phyloP scores from a whole-genome alignment of 2,329 filamentous ascomycete species.

The Zasmidium angulare region DNA sequence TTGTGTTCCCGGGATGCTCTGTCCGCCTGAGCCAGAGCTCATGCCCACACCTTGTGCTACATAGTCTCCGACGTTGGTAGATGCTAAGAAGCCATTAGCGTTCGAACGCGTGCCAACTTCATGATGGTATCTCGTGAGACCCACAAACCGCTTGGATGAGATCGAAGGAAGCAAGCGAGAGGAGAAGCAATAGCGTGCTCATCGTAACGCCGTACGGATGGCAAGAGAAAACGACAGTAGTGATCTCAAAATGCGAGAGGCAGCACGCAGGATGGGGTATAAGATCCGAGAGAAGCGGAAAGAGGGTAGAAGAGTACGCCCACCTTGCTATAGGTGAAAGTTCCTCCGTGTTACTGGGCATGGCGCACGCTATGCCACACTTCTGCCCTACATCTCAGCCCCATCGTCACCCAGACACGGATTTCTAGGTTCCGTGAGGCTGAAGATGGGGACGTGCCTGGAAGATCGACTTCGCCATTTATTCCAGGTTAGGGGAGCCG shows the following conservation, averaged over 20 bases:
- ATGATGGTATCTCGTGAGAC: background rate
- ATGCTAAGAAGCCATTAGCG: background rate
- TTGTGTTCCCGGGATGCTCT: background rate
- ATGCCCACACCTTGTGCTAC: slow-evolving; percentile 3
- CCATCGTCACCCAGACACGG: background rate
- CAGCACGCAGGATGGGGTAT: no score
- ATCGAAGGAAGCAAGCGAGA: background rate
- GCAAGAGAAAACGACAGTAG: background rate
- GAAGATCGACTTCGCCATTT: no score
- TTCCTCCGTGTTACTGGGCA: no score
- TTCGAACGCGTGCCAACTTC: no score
- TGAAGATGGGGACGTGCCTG: no score
- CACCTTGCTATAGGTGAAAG: no score
- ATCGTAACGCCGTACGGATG: background rate
- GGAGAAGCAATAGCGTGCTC: background rate
- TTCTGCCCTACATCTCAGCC: background rate
- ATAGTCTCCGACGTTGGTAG: slow-evolving; percentile 5
- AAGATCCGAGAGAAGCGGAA: no score
- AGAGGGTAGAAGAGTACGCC: background rate
- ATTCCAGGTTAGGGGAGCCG: no score
- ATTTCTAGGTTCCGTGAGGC: no score
- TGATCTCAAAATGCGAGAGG: no score
- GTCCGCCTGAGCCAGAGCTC: background rate
- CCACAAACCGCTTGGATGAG: background rate
- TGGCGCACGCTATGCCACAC: no score